phyloP scores from a whole-genome alignment of 2,329 filamentous ascomycete genomes.

The Berkeleyomyces basicola region DNA sequence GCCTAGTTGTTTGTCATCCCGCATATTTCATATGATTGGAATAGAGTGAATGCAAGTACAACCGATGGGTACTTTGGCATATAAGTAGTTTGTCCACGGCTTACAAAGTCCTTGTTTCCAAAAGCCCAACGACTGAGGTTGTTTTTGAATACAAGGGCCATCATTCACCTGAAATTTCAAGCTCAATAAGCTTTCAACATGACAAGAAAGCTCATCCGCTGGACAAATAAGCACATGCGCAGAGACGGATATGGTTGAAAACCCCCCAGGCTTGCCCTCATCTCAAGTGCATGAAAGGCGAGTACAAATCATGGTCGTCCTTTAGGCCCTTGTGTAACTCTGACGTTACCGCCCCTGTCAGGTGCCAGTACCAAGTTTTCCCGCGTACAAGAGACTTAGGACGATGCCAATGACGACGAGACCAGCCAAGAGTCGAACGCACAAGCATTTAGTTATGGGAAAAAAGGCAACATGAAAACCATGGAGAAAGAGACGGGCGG shows the following conservation, averaged over 20 bases:
- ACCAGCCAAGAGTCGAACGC: too few species aligned
- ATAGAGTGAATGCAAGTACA: too few species aligned
- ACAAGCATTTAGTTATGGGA: background rate
- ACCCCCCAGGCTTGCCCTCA: background rate
- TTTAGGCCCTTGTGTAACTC: background rate
- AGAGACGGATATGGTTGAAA: background rate
- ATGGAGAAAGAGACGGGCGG: too few species aligned
- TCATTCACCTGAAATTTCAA: too few species aligned
- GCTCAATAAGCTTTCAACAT: too few species aligned
- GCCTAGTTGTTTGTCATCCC: background rate
- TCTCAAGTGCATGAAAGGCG: background rate
- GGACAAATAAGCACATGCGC: too few species aligned
- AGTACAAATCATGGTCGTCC: background rate
- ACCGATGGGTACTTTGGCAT: too few species aligned
- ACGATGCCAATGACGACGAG: background rate
- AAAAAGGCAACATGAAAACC: background rate
- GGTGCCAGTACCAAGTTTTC: background rate
- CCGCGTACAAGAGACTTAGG: background rate
- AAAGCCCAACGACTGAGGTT: too few species aligned
- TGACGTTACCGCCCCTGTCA: background rate
- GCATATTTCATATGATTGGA: background rate
- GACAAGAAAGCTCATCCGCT: too few species aligned
- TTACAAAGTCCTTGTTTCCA: too few species aligned
- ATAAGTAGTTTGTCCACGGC: too few species aligned
- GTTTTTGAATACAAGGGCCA: too few species aligned